phyloP scores from a whole-genome alignment of 768 basidiomycete species.

The Chalciporus chontae region DNA sequence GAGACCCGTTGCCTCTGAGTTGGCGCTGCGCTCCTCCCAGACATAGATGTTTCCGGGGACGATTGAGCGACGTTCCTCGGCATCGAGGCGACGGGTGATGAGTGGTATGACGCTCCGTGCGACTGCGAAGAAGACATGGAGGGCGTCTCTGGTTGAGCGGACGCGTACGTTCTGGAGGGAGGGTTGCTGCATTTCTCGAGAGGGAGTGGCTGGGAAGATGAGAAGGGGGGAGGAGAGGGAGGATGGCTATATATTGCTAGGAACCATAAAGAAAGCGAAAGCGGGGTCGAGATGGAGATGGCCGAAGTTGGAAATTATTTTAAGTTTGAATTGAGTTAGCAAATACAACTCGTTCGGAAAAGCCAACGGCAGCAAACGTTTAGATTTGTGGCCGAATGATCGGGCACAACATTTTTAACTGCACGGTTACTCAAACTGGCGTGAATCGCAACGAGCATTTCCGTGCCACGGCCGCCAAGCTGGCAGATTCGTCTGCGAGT shows the following conservation, averaged over 20 bases:
- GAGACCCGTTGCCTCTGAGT: conserved; percentile 75
- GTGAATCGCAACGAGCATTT: conserved; percentile 8
- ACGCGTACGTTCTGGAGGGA: conserved; percentile 75
- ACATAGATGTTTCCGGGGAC: conserved; percentile 78
- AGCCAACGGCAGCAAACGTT: conserved; percentile 2
- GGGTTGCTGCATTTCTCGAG: conserved; percentile 63
- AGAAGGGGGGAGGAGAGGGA: conserved; percentile 8
- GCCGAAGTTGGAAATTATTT: conserved; percentile 37
- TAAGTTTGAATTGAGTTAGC: conserved; percentile 59
- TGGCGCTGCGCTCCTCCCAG: conserved; percentile 85
- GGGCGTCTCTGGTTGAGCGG: conserved; percentile 75
- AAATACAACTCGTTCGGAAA: conserved; percentile 17
- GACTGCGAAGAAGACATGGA: conserved; percentile 77
- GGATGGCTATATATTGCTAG: conserved; percentile 39
- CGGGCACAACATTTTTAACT: conserved; percentile 14
- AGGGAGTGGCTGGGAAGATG: conserved; percentile 26
- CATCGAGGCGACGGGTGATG: conserved; percentile 78
- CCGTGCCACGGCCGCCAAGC: conserved; percentile 19
- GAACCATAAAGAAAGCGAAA: conserved; percentile 12
- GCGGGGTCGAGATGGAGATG: conserved; percentile 22
- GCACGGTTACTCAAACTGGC: conserved; percentile 1
- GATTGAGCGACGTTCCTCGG: conserved; percentile 74
- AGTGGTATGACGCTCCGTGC: conserved; percentile 64
- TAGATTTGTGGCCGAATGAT: conserved; percentile 19
- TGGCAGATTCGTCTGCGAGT: background rate